Base-by-base conservation (phyloP, 495 filamentous ascomycete genomes). In the Viridothelium virens region DNA sequence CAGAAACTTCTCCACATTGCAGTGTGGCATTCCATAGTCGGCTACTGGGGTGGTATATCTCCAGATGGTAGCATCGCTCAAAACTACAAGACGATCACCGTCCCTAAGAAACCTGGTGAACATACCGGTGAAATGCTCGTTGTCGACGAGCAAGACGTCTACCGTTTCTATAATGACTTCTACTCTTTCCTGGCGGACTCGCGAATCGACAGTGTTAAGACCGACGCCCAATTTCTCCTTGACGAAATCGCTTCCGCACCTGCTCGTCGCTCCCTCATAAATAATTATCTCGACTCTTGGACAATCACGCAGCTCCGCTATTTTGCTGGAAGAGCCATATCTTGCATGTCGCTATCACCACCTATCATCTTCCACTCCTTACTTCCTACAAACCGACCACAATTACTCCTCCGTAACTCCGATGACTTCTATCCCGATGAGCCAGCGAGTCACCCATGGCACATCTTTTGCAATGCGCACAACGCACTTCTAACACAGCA, bases 351-450 rank as follows among this genome's bases (percentile, higher is more conserved):
- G 0, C 85, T 91, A 75, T 80, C 86, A 4, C 93, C 93, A 0
- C 88, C 91, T 61, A 86, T 90, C 62, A 78, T 96, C 31, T 97
- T 96, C 75, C 86, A 91, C 73, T 87, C 87, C 3, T 89, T 93
- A 70, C 77, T 96, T 2, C 89, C 89, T 2, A 81, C 79, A 39
- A 89, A 89, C 74, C 85, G 86, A 61, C 88, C 89, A 0, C 75
- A 82, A 0, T 77, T 90, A 41, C 79, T 91, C 0, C 81, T 91
- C 37, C 89, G 94, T 18, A 97, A 96, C 77, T 92, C 89, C 0
- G 92, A 97, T 71, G 94, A 98, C 79, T 98, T 89, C 81, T 96
- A 91, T 74, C 94, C 94, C 0, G 84, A 91, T 56, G 81, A 91
- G 11, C 81, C 84, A 3, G 80, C 82, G 10, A 89, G 88, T 3